A percentile compares a stretch with the other conserved stretches of the same genome.
Conservation (phyloP, 345 rosid genomes). For the Sonneratia alba region DNA sequence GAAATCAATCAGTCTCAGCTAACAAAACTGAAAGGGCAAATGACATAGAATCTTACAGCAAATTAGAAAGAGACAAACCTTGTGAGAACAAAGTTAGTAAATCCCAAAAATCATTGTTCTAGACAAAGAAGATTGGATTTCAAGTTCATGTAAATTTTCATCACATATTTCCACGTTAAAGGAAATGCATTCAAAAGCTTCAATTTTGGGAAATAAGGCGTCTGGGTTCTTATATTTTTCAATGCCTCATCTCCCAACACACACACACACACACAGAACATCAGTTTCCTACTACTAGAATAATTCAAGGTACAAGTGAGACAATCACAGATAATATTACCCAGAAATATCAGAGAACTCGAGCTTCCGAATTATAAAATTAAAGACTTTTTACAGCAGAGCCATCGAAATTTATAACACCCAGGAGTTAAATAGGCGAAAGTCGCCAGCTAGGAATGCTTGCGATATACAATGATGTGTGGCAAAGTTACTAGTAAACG, state of each 20-base stretch:
- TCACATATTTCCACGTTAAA: background rate
- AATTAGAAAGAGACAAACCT: background rate
- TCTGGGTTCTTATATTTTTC: too few relatives aligned
- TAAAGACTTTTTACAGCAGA: background rate
- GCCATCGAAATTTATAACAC: background rate
- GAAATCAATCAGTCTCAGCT: background rate
- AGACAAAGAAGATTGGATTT: background rate
- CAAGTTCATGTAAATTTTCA: background rate
- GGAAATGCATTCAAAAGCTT: too few relatives aligned
- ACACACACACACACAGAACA: background rate
- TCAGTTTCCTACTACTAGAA: background rate
- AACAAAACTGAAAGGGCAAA: background rate
- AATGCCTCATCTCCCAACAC: background rate
- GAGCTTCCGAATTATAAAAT: background rate
- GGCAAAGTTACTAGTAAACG: slow-evolving; percentile 24
- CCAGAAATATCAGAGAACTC: background rate
- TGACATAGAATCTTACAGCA: background rate
- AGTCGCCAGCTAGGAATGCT: background rate
- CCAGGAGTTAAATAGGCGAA: background rate
- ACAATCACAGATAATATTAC: background rate
- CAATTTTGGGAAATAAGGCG: too few relatives aligned
- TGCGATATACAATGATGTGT: slow-evolving; percentile 5
- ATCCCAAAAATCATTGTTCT: background rate
- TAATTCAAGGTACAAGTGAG: background rate
- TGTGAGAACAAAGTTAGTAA: background rate